Percentiles rank a stretch among this genome's conserved stretches.
Evolutionary conservation across 768 basidiomycete genomes (phyloP).

Genomic region (Cubamyces lactineus): DNA sequence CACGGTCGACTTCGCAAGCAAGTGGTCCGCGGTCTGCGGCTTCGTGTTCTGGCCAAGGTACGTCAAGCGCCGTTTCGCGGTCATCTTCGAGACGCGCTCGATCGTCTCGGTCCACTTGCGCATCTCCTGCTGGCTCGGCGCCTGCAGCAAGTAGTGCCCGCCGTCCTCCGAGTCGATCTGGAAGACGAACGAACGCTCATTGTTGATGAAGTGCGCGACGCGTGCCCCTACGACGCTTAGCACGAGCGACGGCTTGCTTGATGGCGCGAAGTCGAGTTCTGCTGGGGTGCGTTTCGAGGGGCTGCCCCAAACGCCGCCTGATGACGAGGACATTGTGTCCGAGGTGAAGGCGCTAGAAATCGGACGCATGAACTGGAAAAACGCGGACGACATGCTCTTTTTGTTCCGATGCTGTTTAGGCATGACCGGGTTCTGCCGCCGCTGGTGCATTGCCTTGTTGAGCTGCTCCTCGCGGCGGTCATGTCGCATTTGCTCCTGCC

Average conservation of each 20-base stretch:
- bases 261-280: slow-evolving; percentile 74
- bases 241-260: slow-evolving; percentile 75
- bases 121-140: slow-evolving; percentile 71
- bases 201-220: slow-evolving; percentile 73
- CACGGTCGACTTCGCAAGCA: slow-evolving; percentile 60
- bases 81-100: slow-evolving; percentile 67
- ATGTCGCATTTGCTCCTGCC: slow-evolving; percentile 69
- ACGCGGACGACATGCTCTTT: slow-evolving; percentile 82
- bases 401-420: slow-evolving; percentile 84
- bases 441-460: slow-evolving; percentile 67
- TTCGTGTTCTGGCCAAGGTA: slow-evolving; percentile 80
- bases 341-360: slow-evolving; percentile 84
- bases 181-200: slow-evolving; percentile 82
- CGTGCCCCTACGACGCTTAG: slow-evolving; percentile 74
- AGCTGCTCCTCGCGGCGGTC: slow-evolving; percentile 79
- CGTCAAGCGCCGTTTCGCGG: slow-evolving; percentile 78
- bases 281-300: slow-evolving; percentile 59
- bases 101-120: slow-evolving; percentile 78
- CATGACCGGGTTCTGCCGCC: slow-evolving; percentile 51
- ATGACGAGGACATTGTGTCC: slow-evolving; percentile 46
- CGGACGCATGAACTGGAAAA: slow-evolving; percentile 87
- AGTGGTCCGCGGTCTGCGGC: slow-evolving; percentile 72
- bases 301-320: slow-evolving; percentile 20
- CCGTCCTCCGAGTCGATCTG: slow-evolving; percentile 87
- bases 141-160: slow-evolving; percentile 80